A percentile compares a stretch with the other conserved stretches of the same genome.
phyloP scores from a whole-genome alignment of 140 eudicot genomes.

The Bidens hawaiensis region DNA sequence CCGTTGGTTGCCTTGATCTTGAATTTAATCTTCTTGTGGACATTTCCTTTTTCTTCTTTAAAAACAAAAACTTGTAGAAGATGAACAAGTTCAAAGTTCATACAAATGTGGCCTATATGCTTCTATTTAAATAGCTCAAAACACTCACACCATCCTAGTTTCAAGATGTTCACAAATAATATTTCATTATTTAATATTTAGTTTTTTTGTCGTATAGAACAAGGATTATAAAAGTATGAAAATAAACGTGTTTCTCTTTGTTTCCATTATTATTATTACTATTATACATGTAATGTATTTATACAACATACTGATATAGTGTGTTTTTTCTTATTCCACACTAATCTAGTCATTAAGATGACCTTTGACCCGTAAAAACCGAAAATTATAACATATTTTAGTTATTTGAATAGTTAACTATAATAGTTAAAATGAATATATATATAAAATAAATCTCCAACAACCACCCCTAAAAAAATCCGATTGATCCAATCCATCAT shows the following conservation, averaged over 20 bases:
- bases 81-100: background rate
- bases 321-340: background rate
- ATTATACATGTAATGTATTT: too few species aligned
- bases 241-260: background rate
- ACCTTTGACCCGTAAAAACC: background rate
- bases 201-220: background rate
- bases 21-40: background rate
- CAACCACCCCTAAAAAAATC: too few species aligned
- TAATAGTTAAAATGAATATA: background rate
- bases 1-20: conserved; percentile 52
- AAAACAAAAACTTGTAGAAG: background rate
- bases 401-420: background rate
- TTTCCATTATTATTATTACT: too few species aligned
- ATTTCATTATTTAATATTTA: background rate
- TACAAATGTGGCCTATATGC: background rate
- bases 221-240: too few species aligned
- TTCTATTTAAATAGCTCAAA: background rate
- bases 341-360: background rate
- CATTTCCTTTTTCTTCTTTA: background rate
- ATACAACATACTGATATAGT: background rate
- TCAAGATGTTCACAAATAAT: background rate
- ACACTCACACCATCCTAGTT: background rate
- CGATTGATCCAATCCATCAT: too few species aligned
- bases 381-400: background rate
- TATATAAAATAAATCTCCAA: background rate